Evolutionary conservation across 2,329 filamentous ascomycete species (phyloP), one percentile per base, ranked within the genome.

Genomic region (Aspergillus sp.): DNA sequence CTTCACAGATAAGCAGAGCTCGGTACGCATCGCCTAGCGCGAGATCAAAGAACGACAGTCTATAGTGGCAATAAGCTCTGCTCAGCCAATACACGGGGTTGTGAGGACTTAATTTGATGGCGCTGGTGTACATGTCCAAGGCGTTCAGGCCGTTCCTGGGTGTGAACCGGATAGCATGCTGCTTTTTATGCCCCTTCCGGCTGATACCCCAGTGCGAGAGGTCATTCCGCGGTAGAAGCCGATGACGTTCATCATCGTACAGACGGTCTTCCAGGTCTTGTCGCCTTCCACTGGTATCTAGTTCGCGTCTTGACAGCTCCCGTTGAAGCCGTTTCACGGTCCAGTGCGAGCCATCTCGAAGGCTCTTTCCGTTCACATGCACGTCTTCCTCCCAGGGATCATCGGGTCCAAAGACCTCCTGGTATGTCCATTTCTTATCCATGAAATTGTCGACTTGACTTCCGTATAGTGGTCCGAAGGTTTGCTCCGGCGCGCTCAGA

Each of bases 11-110:
- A 49, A 66, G 54, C 42, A 65, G 60, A 3, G 68, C 68, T 13
- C 68, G 68, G 53, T 71, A 68, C 16, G 68, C 68, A 35, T 72
- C 70, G 11, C 69, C 69, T n/a, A 72, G 55, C 7, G 70, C 70
- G 19, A 72, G 62, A 49, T 72, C 70, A 30, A 65, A 70, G 38
- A 62, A 60, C 1, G 60, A 66, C 43, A 61, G 60, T 33, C 64
- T 60, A 38, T 70, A 71, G 56, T 67, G 62, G 13, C 68, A 64
- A 49, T 68, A 72, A 11, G 67, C 68, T 9, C 70, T 61, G 36
- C 67, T 68, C 8, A 65, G 53, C 70, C 70, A 73, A 55, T 72
- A 72, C 3, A 68, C 50, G 8, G 70, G 68, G 41, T 72, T 73
- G 49, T 72, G 72, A 1, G 70, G 70, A 42, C 62, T 70, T 16